phyloP scores from a whole-genome alignment of 331 rosid species.

The Malus hybrid region DNA sequence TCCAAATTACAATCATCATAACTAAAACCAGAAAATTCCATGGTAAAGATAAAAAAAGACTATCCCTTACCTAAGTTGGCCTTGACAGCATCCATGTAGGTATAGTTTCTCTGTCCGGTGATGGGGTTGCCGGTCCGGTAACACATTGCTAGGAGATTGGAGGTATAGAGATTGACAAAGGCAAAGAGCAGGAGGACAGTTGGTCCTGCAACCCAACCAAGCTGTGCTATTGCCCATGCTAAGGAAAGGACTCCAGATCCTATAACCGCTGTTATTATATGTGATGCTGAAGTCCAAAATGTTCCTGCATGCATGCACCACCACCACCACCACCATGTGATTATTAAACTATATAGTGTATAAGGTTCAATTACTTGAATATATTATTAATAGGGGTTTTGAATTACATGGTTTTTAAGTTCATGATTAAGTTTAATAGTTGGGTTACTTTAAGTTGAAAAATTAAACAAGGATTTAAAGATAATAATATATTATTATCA shows the following conservation, averaged over 20 bases:
- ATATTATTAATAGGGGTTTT: background rate
- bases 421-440: too few species aligned
- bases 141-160: constrained; percentile 51
- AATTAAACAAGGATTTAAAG: background rate
- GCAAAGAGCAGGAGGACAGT: constrained; percentile 48
- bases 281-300: constrained; percentile 66
- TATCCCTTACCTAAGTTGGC: constrained; percentile 49
- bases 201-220: constrained; percentile 75
- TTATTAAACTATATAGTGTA: background rate
- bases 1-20: background rate
- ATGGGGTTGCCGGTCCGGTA: constrained; percentile 44
- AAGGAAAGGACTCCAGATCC: constrained; percentile 76
- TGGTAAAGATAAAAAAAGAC: background rate
- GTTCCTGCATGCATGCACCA: constrained; percentile 34
- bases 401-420: background rate
- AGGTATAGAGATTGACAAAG: constrained; percentile 53
- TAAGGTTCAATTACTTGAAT: background rate
- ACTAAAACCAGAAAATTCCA: background rate
- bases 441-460: background rate
- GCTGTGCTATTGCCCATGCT: constrained; percentile 80
- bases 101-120: constrained; percentile 61
- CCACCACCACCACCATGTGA: background rate
- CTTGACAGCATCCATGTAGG: constrained; percentile 69
- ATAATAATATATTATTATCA: too few species aligned
- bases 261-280: constrained; percentile 71